A percentile compares a stretch with the other conserved stretches of the same genome.
phyloP scores from a whole-genome alignment of 2,329 filamentous ascomycete genomes.

The Fusarium globosum region DNA sequence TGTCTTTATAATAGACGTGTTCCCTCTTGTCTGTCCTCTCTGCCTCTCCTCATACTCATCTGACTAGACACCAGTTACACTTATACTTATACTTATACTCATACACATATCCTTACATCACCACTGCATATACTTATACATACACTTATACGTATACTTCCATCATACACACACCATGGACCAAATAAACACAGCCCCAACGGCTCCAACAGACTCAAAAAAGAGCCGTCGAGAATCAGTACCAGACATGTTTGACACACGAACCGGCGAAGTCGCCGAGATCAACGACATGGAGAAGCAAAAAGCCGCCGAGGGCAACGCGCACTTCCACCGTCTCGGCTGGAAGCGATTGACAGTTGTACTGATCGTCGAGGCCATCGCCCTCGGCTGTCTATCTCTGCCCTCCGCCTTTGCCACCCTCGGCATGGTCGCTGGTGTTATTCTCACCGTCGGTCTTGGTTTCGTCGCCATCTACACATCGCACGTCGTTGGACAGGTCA shows the following conservation, averaged over 20 bases:
- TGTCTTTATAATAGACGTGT: constrained; percentile 7
- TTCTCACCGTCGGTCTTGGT: constrained; percentile 56
- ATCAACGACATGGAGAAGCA: constrained; percentile 58
- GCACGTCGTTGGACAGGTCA: constrained; percentile 60
- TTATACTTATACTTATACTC: background rate
- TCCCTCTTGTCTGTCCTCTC: background rate
- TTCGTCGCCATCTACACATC: constrained; percentile 61
- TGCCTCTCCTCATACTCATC: background rate
- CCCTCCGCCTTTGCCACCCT: constrained; percentile 64
- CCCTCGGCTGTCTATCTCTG: constrained; percentile 63
- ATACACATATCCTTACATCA: background rate
- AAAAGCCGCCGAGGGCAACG: constrained; percentile 57
- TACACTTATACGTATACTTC: background rate
- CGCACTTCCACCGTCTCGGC: constrained; percentile 64
- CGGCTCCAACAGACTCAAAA: constrained; percentile 22
- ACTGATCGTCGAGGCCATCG: constrained; percentile 67
- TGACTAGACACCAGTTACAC: background rate
- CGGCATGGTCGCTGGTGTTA: constrained; percentile 63
- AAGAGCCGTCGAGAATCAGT: constrained; percentile 7
- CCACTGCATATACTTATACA: background rate
- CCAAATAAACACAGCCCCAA: constrained; percentile 27
- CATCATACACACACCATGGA: constrained; percentile 21
- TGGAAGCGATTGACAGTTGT: constrained; percentile 68
- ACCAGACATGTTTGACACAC: constrained; percentile 44
- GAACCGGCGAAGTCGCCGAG: constrained; percentile 54